Evolutionary conservation across 2,329 filamentous ascomycete species (phyloP).

Genomic region (Endoconidiophora polonica): DNA sequence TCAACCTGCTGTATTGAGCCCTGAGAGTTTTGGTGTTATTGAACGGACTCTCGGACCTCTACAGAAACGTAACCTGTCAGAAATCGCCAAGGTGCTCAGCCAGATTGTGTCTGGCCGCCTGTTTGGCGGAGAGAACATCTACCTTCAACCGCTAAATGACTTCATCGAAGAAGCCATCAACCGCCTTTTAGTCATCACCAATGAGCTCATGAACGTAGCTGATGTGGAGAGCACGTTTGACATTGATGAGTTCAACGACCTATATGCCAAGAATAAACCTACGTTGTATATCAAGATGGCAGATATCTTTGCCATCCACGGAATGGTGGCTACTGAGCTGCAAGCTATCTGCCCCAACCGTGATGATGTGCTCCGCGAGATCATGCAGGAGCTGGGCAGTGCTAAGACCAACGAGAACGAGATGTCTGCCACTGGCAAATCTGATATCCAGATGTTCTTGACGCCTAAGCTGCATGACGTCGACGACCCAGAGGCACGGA

Average conservation of each 20-base stretch:
- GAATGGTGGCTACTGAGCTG: conserved; percentile 66
- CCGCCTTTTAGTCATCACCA: conserved; percentile 58
- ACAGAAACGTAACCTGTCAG: conserved; percentile 80
- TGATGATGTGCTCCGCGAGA: conserved; percentile 79
- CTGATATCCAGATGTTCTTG: conserved; percentile 79
- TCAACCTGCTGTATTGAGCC: conserved; percentile 72
- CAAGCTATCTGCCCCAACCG: conserved; percentile 58
- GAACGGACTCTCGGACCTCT: conserved; percentile 78
- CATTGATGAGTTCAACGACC: conserved; percentile 96
- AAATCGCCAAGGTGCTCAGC: conserved; percentile 79
- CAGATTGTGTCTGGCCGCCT: conserved; percentile 78
- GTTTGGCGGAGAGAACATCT: conserved; percentile 89
- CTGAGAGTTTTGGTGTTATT: conserved; percentile 83
- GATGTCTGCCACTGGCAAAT: conserved; percentile 68
- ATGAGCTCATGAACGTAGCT: conserved; percentile 62
- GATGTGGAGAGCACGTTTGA: conserved; percentile 87
- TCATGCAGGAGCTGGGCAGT: conserved; percentile 83
- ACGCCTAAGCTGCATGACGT: conserved; percentile 79
- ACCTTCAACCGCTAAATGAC: conserved; percentile 84
- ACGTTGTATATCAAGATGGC: conserved; percentile 99
- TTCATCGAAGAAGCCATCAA: conserved; percentile 78
- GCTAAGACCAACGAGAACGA: conserved; percentile 95
- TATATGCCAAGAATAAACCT: conserved; percentile 90
- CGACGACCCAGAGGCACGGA: conserved; percentile 81
- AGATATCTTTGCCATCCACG: conserved; percentile 93